A percentile compares a stretch with the other conserved stretches of the same genome.
Evolutionary conservation across 2,329 filamentous ascomycete species (phyloP).

Genomic region (Claviceps lovelessii): DNA sequence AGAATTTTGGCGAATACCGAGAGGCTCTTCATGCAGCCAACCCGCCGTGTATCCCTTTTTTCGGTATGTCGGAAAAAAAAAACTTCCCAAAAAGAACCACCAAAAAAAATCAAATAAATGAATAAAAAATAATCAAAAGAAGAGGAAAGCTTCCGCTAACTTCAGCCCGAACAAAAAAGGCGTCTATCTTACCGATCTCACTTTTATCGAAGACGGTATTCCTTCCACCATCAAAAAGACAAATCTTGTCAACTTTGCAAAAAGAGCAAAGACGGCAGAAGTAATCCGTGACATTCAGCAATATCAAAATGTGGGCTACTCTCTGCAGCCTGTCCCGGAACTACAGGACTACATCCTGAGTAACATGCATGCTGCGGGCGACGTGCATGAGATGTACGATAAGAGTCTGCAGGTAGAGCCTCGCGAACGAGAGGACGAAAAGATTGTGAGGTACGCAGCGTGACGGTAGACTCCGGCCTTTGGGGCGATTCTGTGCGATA

Average conservation of each 20-base stretch:
- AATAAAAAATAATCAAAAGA: not conserved
- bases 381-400: slow-evolving; percentile 99
- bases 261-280: slow-evolving; percentile 93
- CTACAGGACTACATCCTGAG: slow-evolving; percentile 92
- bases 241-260: slow-evolving; percentile 95
- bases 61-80: slow-evolving; percentile 44
- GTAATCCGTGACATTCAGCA: slow-evolving; percentile 98
- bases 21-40: slow-evolving; percentile 86
- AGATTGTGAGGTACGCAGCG: slow-evolving; percentile 81
- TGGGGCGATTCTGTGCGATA: not conserved
- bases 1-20: slow-evolving; percentile 95
- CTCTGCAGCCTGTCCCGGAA: slow-evolving; percentile 75
- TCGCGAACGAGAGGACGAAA: slow-evolving; percentile 92
- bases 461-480: slow-evolving; percentile 12
- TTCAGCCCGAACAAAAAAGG: slow-evolving; percentile 25
- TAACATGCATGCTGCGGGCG: slow-evolving; percentile 88
- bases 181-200: slow-evolving; percentile 92
- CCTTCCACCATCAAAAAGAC: slow-evolving; percentile 93
- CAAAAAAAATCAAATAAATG: not conserved
- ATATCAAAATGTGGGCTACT: slow-evolving; percentile 96
- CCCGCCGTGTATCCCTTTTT: slow-evolving; percentile 95
- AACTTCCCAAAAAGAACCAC: not conserved
- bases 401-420: slow-evolving; percentile 89
- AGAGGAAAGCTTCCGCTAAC: not conserved
- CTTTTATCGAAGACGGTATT: slow-evolving; percentile 97